Conservation (phyloP, 2,329 filamentous ascomycete species). For the Fusarium avenaceum region DNA sequence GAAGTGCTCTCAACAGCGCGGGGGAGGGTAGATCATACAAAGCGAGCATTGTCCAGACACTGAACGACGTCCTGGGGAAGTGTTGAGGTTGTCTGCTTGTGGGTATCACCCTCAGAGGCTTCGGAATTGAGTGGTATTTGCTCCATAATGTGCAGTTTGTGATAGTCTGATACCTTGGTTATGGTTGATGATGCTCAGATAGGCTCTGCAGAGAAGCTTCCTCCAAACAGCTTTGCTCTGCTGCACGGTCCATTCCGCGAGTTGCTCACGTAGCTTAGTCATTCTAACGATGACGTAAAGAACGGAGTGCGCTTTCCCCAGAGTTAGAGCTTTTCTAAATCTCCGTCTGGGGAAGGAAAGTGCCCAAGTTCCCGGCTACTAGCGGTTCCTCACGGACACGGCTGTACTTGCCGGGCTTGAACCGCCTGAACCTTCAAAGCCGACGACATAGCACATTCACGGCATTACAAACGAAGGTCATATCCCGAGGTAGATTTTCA, state of each 20-base stretch:
- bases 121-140: slow-evolving; percentile 81
- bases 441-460: slow-evolving; percentile 48
- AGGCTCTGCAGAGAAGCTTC: slow-evolving; percentile 28
- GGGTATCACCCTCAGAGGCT: slow-evolving; percentile 78
- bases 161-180: not conserved
- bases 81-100: slow-evolving; percentile 76
- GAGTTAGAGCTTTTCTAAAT: slow-evolving; percentile 7
- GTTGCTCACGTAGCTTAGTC: slow-evolving; percentile 35
- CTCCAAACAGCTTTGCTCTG: slow-evolving; percentile 21
- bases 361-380: slow-evolving; percentile 49
- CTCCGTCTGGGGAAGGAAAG: slow-evolving; percentile 46
- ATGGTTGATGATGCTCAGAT: slow-evolving; percentile 31
- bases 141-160: slow-evolving; percentile 59
- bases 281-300: slow-evolving; percentile 47
- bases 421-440: slow-evolving; percentile 35
- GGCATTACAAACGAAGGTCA: slow-evolving; percentile 41
- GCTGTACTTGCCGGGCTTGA: slow-evolving; percentile 38
- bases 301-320: slow-evolving; percentile 23
- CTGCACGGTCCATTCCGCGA: slow-evolving; percentile 37
- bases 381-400: slow-evolving; percentile 53
- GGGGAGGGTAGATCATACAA: slow-evolving; percentile 70
- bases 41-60: slow-evolving; percentile 93
- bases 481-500: slow-evolving; percentile 23
- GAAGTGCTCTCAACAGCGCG: slow-evolving; percentile 27
- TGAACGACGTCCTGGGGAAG: slow-evolving; percentile 89